Base-by-base conservation (phyloP, 2,329 filamentous ascomycete genomes). In the Allantophomopsis cytisporea region DNA sequence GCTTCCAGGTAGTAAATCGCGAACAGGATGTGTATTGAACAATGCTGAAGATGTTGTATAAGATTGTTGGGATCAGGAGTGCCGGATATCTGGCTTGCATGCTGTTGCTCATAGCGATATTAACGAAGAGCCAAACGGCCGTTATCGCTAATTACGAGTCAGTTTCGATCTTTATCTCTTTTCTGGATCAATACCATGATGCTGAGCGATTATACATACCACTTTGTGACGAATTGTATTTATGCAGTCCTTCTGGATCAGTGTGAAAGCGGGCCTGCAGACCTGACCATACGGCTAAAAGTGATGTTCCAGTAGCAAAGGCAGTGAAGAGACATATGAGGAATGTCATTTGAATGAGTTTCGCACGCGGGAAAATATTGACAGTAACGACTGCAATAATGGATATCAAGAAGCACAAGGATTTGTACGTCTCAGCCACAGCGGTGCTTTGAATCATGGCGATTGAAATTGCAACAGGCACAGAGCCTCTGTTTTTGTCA, bases 11-110 rank as follows among this genome's bases (percentile, higher is more conserved):
- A 13, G 23, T 38, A 32, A 38, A 38, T 31, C 36, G 36, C 12
- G 36, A n/a, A 16, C 36, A 38, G 36, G 36, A 38, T 38, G 36
- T 38, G 4, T 28, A 38, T 38, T 38, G 36, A 10, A 38, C 36
- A 38, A 38, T 38, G 10, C 23, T 28, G 16, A 38, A 38, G 36
- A 38, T 38, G 36, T 38, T 38, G 36, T 38, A 38, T 10, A 38
- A 38, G 17, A 38, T 38, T 38, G 36, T 38, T 32, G 36, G 36
- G 16, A 38, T 38, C n/a, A 38, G 17, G 31, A 38, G 36, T 32
- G 36, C 36, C 16, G 36, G 36, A 18, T 38, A 38, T 32, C 36
- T 38, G 16, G 36, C 36, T 18, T 38, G 36, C 31, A 38, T 14
- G 14, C 36, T 38, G 20, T 38, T 38, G 16, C 23, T 30, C 18